Base-by-base conservation (phyloP, 331 rosid species). In the Quercus phellos region DNA sequence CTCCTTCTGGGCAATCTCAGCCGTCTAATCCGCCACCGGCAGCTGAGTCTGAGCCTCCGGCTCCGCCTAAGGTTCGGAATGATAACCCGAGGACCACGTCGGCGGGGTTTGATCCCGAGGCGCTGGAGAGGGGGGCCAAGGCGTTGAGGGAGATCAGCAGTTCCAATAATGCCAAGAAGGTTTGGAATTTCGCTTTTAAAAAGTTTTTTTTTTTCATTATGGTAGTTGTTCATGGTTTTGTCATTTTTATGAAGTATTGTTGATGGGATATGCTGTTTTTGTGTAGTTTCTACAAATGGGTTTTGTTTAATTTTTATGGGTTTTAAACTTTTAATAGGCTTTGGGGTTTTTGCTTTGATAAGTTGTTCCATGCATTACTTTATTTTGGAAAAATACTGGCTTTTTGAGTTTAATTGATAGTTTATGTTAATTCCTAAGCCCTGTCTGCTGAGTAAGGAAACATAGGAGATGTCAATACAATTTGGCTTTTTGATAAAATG, bases 71-170 rank as follows among this genome's bases (percentile, higher is more conserved):
- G 85, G 83, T 63, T 50, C 96, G 96, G 51, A 94, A 94, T 80
- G 92, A 94, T 76, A 68, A 91, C 12, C 99, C 98, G 0, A 92
- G 98, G 78, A 92, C 92, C 0, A 46, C 93, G 2, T 86, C 99
- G 21, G 87, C 94, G 1, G 99, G 99, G 0, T 94, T 94, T 84
- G 99, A 94, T 84, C 97, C 98, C 0, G 94, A 88, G 74, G 85
- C 99, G 0, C 80, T 94, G 72, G 98, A 90, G 80, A 84, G 90
- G 35, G 99, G 95, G 0, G 98, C 89, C 38, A 77, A 87, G 79
- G 88, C 86, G 50, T 83, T 93, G 73, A 78, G 1, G 51, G 85
- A 88, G 18, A 87, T 94, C 42, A n/a, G 86, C 30, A 66, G 70
- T 76, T 86, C 97, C 21, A 75, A 89, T 1, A 84, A 91, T 4